These are phyloP conservation scores for Ciborinia camelliae DNA, from an alignment of 2,329 filamentous ascomycete genomes.

Conservation along the genomic window DNA sequence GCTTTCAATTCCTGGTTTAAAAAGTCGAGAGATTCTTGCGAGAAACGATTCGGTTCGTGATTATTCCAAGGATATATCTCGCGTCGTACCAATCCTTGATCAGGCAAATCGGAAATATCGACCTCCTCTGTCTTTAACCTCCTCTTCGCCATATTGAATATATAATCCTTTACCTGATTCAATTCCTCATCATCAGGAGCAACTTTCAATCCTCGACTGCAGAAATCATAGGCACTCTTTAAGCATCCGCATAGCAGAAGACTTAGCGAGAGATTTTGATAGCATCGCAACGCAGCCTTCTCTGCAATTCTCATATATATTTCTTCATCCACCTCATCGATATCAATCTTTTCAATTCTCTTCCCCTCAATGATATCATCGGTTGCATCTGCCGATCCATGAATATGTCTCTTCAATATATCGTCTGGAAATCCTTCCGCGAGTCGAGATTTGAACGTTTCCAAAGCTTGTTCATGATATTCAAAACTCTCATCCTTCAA, in stretches of 20 bases:
- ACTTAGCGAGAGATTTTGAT: conserved; percentile 55
- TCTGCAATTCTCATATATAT: conserved; percentile 44
- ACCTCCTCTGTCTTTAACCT: conserved; percentile 46
- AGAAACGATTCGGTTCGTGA: conserved; percentile 67
- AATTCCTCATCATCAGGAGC: conserved; percentile 56
- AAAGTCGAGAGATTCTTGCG: conserved; percentile 62
- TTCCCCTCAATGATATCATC: conserved; percentile 20
- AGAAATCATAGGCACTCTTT: conserved; percentile 64
- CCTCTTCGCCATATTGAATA: conserved; percentile 51
- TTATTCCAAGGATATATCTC: conserved; percentile 70
- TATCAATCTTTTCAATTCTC: conserved; percentile 26
- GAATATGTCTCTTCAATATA: conserved; percentile 40
- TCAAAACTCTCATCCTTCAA: conserved; percentile 75
- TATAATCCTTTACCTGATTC: conserved; percentile 49
- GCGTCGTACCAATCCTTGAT: conserved; percentile 65
- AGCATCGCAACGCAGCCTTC: conserved; percentile 54
- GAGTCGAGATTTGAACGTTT: conserved; percentile 34
- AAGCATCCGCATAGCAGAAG: conserved; percentile 65
- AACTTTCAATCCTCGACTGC: conserved; percentile 55
- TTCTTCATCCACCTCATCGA: conserved; percentile 39
- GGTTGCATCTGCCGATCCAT: conserved; percentile 22
- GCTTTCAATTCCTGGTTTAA: conserved; percentile 67
- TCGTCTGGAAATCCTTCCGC: conserved; percentile 39
- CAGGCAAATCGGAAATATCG: conserved; percentile 57
- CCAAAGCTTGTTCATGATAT: conserved; percentile 67